Percentiles rank a stretch among this genome's conserved stretches.
Evolutionary conservation across 176 grass and related monocot genomes (phyloP).

Genomic region (Cenchrus fungigraminus): DNA sequence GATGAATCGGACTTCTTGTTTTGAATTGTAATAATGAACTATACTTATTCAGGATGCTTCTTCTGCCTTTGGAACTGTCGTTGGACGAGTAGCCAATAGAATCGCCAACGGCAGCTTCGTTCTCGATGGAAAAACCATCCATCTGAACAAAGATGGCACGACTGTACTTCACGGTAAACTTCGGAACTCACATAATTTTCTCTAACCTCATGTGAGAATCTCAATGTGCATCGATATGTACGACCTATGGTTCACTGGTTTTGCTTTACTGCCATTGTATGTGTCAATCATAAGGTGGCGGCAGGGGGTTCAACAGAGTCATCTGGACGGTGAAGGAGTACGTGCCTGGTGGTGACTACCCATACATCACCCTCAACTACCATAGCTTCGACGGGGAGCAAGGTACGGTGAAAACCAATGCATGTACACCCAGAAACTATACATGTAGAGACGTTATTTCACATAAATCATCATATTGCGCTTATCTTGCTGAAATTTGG

Average conservation of each 20-base stretch:
- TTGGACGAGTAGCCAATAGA: slow-evolving; percentile 69
- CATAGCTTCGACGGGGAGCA: slow-evolving; percentile 67
- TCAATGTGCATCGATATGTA: background rate
- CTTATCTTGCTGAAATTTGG: background rate
- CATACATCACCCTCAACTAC: slow-evolving; percentile 70
- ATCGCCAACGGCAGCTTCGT: slow-evolving; percentile 50
- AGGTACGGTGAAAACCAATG: slow-evolving; percentile 38
- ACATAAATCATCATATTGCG: background rate
- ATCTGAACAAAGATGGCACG: slow-evolving; percentile 47
- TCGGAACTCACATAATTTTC: background rate
- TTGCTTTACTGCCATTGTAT: background rate
- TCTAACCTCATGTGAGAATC: background rate
- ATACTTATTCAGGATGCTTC: slow-evolving; percentile 40
- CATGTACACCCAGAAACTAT: background rate
- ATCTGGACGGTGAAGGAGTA: slow-evolving; percentile 66
- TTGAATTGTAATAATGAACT: background rate
- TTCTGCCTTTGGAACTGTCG: slow-evolving; percentile 62
- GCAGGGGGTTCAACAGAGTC: slow-evolving; percentile 59
- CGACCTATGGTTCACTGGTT: background rate
- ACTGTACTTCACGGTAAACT: slow-evolving; percentile 63
- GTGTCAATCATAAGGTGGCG: slow-evolving; percentile 38
- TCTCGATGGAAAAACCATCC: slow-evolving; percentile 51
- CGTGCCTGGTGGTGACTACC: slow-evolving; percentile 45
- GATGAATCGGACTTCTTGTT: background rate
- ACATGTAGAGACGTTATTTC: background rate